Percentiles rank a stretch among this genome's conserved stretches.
These are phyloP conservation scores for Theobroma grandiflorum DNA, from an alignment of 441 rosid species.

Conservation along the genomic window DNA sequence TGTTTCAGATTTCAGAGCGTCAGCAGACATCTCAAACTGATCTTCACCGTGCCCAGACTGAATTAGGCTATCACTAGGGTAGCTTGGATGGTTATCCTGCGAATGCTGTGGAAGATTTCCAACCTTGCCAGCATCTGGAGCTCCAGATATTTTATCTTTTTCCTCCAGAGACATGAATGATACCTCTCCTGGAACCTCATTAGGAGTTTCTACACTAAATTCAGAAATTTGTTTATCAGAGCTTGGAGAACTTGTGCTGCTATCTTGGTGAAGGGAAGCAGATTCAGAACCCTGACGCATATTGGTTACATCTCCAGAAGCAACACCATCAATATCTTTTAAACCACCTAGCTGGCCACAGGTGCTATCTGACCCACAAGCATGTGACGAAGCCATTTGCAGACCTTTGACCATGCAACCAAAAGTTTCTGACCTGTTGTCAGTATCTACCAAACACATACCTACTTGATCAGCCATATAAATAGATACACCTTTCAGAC, in stretches of 20 bases:
- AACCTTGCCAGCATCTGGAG: conserved; percentile 28
- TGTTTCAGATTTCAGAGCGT: conserved; percentile 41
- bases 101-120: conserved; percentile 28
- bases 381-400: conserved; percentile 32
- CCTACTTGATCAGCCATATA: conserved; percentile 33
- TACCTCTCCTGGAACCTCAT: conserved; percentile 31
- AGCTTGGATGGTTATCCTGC: conserved; percentile 24
- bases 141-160: conserved; percentile 31
- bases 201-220: conserved; percentile 24
- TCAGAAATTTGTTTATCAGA: conserved; percentile 27
- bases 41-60: conserved; percentile 45
- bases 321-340: conserved; percentile 27
- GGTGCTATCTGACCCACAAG: conserved; percentile 40
- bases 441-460: conserved; percentile 32
- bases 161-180: conserved; percentile 34
- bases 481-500: conserved; percentile 36
- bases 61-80: conserved; percentile 30
- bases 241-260: conserved; percentile 35
- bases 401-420: conserved; percentile 28
- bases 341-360: conserved; percentile 36
- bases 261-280: conserved; percentile 47
- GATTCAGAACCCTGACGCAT: conserved; percentile 37
- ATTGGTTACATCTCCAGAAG: conserved; percentile 39
- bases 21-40: conserved; percentile 44
- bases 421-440: conserved; percentile 33